Conservation (phyloP, 306 rosid genomes). For the cucumber (Cucumis sativus) region DNA sequence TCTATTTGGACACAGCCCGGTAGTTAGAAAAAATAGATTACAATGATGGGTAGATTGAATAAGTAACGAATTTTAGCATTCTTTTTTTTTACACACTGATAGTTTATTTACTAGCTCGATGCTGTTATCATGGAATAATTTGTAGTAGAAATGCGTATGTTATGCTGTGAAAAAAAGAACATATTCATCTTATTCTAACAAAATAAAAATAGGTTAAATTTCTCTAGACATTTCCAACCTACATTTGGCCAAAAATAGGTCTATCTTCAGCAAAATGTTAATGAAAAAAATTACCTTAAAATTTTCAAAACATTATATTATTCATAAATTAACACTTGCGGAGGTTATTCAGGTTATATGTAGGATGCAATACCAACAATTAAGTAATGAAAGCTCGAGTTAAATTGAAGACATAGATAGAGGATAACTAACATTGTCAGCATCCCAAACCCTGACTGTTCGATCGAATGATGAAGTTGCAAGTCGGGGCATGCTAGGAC, state of each 20-base stretch:
- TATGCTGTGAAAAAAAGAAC: too few species aligned
- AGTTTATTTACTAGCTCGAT: neutral
- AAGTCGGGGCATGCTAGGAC: slow-evolving; percentile 79
- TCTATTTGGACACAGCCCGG: too few species aligned
- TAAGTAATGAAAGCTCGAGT: neutral
- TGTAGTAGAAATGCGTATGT: neutral
- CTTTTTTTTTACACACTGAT: too few species aligned
- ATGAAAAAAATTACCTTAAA: neutral
- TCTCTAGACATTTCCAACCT: neutral
- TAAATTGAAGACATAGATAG: neutral
- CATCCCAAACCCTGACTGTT: slow-evolving; percentile 98
- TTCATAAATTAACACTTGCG: neutral
- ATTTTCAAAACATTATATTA: neutral
- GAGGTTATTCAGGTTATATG: neutral
- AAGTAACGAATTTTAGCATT: too few species aligned
- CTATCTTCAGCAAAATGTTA: too few species aligned
- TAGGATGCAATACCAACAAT: neutral
- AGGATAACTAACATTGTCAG: slow-evolving; percentile 66
- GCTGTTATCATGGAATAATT: neutral
- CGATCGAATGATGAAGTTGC: slow-evolving; percentile 96
- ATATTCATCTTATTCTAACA: neutral
- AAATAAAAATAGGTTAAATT: neutral
- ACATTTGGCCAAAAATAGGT: neutral
- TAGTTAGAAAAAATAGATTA: too few species aligned
- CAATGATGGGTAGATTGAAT: too few species aligned